Evolutionary conservation across 2,329 filamentous ascomycete genomes (phyloP), one percentile per base, ranked within the genome.

Genomic region (Monosporascus sp.): DNA sequence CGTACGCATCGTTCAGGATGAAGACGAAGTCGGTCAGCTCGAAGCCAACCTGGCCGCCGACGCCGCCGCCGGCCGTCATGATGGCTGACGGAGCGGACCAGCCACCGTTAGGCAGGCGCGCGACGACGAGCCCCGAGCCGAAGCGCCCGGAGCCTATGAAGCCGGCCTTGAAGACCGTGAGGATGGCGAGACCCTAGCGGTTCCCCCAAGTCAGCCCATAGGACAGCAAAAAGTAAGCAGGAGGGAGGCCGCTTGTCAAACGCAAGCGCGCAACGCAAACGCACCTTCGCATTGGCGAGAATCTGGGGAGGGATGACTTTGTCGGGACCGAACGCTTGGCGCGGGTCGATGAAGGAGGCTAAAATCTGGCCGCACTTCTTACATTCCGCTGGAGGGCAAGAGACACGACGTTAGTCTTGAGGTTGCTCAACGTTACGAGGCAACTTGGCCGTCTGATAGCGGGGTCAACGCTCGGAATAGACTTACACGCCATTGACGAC

Each of bases 311-410:
- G 94, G 64, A 99, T 99, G 69, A 99, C 86, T 73, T 97, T 97
- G 73, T 97, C 94, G 52, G 94, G 93, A 6, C 93, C 91, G 71
- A 97, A 96, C 20, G 93, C 77, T 76, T 97, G 93, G 68, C 86
- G 84, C 20, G 94, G 94, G 69, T 97, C 94, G 69, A 97, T 83
- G 70, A 99, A 99, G 14, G 92, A 96, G 46, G 89, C 84, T 63
- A 99, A 82, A 66, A 97, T 97, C 79, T 96, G 96, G 68, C 89
- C 89, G 69, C 91, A 94, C 75, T 99, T 99, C 73, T 88, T 94
- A 77, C 94, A 97, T 77, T 99, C 94, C 77, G 91, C 93, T 97
- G 72, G 62, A 11, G 11, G 46, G 26, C 37, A 40, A 45, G 55
- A 49, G 53, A 51, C 58, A 44, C 58, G 49, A 53, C 11, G 24